Evolutionary conservation across 2,329 filamentous ascomycete genomes (phyloP).

Genomic region (Balansia obtecta): DNA sequence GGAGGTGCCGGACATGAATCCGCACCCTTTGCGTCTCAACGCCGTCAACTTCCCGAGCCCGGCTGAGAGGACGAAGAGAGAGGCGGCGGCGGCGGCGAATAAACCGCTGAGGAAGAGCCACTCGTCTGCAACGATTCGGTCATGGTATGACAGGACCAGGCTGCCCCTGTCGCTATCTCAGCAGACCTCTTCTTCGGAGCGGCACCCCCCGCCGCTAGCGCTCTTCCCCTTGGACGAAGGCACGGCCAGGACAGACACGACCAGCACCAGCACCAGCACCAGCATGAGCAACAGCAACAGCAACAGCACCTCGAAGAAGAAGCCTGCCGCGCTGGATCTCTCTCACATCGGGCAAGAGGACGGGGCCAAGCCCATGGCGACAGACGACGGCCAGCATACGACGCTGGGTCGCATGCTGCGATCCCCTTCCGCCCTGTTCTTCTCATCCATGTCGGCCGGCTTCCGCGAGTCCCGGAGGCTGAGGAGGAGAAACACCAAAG

Average conservation of each 20-base stretch:
- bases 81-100: constrained; percentile 25
- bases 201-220: constrained; percentile 30
- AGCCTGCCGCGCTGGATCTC: constrained; percentile 37
- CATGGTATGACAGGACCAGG: constrained; percentile 45
- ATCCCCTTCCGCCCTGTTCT: constrained; percentile 31
- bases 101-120: constrained; percentile 33
- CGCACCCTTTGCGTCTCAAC: constrained; percentile 15
- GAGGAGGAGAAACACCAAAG: constrained; percentile 24
- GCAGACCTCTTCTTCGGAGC: constrained; percentile 45
- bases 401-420: constrained; percentile 25
- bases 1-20: constrained; percentile 35
- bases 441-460: constrained; percentile 16
- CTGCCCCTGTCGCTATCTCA: constrained; percentile 44
- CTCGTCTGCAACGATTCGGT: constrained; percentile 43
- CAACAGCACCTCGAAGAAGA: constrained; percentile 32
- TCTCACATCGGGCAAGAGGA: constrained; percentile 16
- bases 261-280: no score
- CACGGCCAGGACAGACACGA: constrained; percentile 11
- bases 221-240: constrained; percentile 30
- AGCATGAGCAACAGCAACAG: no score
- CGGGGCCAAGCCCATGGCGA: background rate
- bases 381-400: background rate
- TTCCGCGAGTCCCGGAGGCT: constrained; percentile 16
- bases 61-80: constrained; percentile 17
- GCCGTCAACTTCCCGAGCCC: constrained; percentile 2